Evolutionary conservation across 495 filamentous ascomycete genomes (phyloP).

Genomic region (Penicillium pulvis): DNA sequence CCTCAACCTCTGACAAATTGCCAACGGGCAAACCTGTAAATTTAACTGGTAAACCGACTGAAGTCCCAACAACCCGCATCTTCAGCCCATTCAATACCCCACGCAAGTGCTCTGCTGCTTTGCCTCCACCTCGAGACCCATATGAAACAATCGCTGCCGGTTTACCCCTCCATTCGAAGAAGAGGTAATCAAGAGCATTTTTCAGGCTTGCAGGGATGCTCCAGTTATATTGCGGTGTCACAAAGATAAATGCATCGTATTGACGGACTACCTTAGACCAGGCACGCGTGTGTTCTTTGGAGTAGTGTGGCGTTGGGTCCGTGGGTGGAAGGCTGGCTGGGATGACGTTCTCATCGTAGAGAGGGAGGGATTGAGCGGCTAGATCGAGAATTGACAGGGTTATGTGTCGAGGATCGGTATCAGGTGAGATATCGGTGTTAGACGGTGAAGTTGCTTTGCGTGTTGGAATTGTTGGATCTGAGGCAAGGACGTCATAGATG

Average conservation of each 20-base stretch:
- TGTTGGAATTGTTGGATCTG: constrained; percentile 26
- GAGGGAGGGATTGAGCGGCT: constrained; percentile 52
- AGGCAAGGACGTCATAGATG: constrained; percentile 27
- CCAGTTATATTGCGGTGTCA: constrained; percentile 60
- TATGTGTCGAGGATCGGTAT: constrained; percentile 27
- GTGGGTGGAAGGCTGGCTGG: constrained; percentile 47
- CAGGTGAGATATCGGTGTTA: neutral
- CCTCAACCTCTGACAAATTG: constrained; percentile 18
- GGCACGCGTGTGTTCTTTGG: constrained; percentile 45
- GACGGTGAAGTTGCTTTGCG: constrained; percentile 5
- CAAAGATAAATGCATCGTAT: constrained; percentile 58
- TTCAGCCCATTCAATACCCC: constrained; percentile 22
- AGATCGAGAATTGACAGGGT: constrained; percentile 47
- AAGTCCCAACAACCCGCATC: constrained; percentile 30
- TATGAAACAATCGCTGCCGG: constrained; percentile 58
- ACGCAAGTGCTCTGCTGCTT: constrained; percentile 31
- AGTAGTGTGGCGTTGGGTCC: constrained; percentile 42
- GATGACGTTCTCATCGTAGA: constrained; percentile 56
- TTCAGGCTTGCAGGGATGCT: constrained; percentile 56
- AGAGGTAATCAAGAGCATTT: constrained; percentile 65
- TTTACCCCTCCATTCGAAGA: constrained; percentile 62
- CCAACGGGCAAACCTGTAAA: constrained; percentile 30
- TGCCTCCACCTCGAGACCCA: constrained; percentile 52
- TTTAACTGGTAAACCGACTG: constrained; percentile 20
- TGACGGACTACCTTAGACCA: constrained; percentile 53